Percentiles rank a stretch among this genome's conserved stretches.
These are phyloP conservation scores for Fagopyrum homotropicum DNA, from an alignment of 148 eudicot species.

Conservation along the genomic window DNA sequence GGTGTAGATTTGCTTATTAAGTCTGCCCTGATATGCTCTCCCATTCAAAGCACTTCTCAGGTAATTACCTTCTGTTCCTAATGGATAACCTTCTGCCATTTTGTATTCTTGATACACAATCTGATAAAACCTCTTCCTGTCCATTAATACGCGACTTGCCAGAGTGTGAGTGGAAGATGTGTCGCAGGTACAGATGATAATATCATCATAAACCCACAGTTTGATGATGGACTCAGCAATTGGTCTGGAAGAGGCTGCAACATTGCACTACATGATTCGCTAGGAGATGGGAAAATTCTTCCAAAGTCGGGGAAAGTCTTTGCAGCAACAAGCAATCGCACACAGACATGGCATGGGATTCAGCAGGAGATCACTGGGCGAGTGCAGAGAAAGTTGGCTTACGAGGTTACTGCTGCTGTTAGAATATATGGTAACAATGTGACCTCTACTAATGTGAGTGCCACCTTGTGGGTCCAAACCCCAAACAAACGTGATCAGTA, in stretches of 20 bases:
- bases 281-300: constrained; percentile 64
- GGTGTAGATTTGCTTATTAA: constrained; percentile 65
- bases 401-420: constrained; percentile 60
- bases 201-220: constrained; percentile 62
- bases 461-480: constrained; percentile 74
- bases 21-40: constrained; percentile 50
- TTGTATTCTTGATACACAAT: not conserved
- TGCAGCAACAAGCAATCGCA: constrained; percentile 69
- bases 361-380: constrained; percentile 83
- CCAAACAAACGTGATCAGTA: constrained; percentile 74
- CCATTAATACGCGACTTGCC: not conserved
- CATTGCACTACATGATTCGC: constrained; percentile 55
- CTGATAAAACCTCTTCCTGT: not conserved
- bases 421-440: constrained; percentile 77
- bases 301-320: constrained; percentile 78
- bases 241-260: constrained; percentile 96
- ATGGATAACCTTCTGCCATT: not conserved
- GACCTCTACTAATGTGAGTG: constrained; percentile 44
- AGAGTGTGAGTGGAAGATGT: constrained; percentile 16
- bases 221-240: constrained; percentile 77
- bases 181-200: constrained; percentile 39
- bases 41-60: constrained; percentile 19
- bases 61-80: constrained; percentile 18
- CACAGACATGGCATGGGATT: constrained; percentile 84
- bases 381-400: constrained; percentile 71